phyloP scores from a whole-genome alignment of 352 stramenopile genomes.

The Phytophthora chlamydospora region DNA sequence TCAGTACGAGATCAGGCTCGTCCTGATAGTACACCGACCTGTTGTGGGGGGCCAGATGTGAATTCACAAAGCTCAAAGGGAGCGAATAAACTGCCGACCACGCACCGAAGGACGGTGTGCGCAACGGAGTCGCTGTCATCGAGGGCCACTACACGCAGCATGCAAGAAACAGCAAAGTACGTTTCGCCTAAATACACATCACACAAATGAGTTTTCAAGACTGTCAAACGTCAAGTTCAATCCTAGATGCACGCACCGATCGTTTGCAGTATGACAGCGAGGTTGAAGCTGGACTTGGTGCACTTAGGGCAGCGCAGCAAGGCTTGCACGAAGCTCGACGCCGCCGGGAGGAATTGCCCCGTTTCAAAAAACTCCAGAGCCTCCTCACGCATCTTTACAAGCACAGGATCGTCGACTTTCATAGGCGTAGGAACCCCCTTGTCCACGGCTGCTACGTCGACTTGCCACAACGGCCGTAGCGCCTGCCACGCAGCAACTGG shows the following conservation, averaged over 20 bases:
- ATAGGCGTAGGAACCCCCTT: constrained; percentile 2
- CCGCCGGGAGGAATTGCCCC: constrained; percentile 55
- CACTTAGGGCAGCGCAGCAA: constrained; percentile 55
- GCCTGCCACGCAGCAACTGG: constrained; percentile 14
- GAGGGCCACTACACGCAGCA: constrained; percentile 69
- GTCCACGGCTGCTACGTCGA: neutral
- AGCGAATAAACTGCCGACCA: constrained; percentile 1
- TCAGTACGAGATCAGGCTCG: constrained; percentile 59
- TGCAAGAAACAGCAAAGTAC: constrained; percentile 69
- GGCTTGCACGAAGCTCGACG: constrained; percentile 54
- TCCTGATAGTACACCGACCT: constrained; percentile 71
- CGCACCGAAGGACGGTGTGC: constrained; percentile 73
- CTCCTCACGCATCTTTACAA: constrained; percentile 54
- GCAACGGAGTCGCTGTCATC: constrained; percentile 79
- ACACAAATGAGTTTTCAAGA: neutral
- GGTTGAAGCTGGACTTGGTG: constrained; percentile 77
- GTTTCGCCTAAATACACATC: constrained; percentile 48
- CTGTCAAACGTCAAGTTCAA: too few relatives aligned
- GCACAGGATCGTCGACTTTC: constrained; percentile 15
- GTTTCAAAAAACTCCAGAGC: constrained; percentile 55
- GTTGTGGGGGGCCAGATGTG: constrained; percentile 13
- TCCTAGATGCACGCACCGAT: constrained; percentile 39
- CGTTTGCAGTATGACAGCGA: constrained; percentile 76
- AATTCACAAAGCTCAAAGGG: neutral
- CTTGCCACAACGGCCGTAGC: constrained; percentile 31